These are phyloP conservation scores for Dryas integrifolia DNA, from an alignment of 331 rosid species.

Conservation along the genomic window DNA sequence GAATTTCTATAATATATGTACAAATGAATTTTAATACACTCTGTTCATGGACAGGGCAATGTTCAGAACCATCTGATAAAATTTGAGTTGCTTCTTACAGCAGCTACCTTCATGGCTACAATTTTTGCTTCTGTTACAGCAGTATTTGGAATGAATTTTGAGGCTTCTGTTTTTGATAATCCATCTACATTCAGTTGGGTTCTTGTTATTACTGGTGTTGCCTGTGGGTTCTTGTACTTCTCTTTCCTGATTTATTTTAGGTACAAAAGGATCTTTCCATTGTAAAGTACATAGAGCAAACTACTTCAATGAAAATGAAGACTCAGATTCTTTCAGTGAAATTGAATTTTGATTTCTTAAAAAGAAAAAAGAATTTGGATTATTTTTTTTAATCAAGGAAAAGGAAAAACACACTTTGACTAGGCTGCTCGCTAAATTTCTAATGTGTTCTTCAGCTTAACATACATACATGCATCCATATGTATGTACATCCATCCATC, in stretches of 20 bases:
- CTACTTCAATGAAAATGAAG: conserved; percentile 4
- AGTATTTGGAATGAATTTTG: conserved; percentile 88
- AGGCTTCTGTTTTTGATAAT: conserved; percentile 46
- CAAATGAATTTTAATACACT: background rate
- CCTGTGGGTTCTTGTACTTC: conserved; percentile 50
- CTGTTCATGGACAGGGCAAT: conserved; percentile 62
- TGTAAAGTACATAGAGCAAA: conserved; percentile 29
- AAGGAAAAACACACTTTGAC: no score
- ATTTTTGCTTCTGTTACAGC: conserved; percentile 72
- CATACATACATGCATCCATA: no score
- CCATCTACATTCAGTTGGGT: conserved; percentile 65
- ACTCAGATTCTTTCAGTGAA: background rate
- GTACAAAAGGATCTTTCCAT: conserved; percentile 65
- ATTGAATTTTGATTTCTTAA: background rate
- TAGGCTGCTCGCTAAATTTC: no score
- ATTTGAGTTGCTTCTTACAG: conserved; percentile 87
- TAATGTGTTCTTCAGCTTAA: no score
- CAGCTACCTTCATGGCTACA: conserved; percentile 81
- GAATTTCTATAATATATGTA: conserved; percentile 17
- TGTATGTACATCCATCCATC: no score
- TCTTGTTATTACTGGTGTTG: conserved; percentile 50
- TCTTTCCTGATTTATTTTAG: conserved; percentile 61
- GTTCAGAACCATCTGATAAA: conserved; percentile 92
- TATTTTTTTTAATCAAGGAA: no score
- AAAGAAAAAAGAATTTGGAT: no score